A percentile compares a stretch with the other conserved stretches of the same genome.
Evolutionary conservation across 2,329 filamentous ascomycete genomes (phyloP).

Genomic region (Neurospora sp.): DNA sequence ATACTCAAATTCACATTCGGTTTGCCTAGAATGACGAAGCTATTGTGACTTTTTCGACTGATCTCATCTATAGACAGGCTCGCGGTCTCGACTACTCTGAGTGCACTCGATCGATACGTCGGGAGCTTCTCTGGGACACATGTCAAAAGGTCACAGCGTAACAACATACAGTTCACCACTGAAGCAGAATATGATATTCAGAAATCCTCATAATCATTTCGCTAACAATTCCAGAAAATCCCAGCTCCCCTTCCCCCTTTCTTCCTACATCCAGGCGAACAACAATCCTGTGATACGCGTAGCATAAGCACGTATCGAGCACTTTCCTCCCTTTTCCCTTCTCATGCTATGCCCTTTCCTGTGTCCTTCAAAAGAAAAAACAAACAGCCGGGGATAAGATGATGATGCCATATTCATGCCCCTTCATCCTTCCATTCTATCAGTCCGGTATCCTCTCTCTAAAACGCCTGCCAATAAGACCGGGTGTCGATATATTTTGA

Average conservation of each 20-base stretch:
- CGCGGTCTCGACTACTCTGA: background rate
- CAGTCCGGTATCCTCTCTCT: background rate
- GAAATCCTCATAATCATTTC: conserved; percentile 11
- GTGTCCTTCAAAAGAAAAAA: conserved; percentile 5
- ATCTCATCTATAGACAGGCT: background rate
- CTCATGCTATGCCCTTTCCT: conserved; percentile 7
- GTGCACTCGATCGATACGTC: background rate
- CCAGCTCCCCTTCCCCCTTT: conserved; percentile 3
- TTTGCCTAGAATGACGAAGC: background rate
- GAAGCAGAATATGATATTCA: background rate
- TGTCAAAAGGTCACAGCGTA: background rate
- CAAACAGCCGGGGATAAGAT: background rate
- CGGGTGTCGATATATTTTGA: background rate
- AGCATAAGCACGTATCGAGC: conserved; percentile 7
- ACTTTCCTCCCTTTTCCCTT: background rate
- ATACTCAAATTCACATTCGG: background rate
- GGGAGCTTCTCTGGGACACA: background rate
- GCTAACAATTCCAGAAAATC: conserved; percentile 5
- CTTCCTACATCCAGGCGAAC: conserved; percentile 12
- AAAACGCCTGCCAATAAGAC: background rate
- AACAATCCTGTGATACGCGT: conserved; percentile 14
- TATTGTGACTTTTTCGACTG: background rate
- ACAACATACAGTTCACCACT: background rate
- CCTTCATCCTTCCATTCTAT: background rate
- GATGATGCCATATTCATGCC: background rate